Evolutionary conservation across 805 yeast species (phyloP).

Genomic region (Cyberlindnera saturnus): DNA sequence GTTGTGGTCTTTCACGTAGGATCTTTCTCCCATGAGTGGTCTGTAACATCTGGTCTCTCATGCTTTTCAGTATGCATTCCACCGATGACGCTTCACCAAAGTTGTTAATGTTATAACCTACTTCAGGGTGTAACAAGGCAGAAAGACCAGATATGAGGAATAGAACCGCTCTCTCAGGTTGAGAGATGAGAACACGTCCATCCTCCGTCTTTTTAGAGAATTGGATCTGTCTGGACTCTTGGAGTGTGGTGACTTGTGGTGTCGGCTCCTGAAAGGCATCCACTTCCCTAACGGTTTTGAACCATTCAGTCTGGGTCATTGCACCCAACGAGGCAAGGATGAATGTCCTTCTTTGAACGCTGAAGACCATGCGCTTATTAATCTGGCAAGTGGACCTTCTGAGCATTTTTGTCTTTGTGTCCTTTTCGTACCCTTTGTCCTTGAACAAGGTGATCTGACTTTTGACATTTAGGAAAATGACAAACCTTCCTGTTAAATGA

Average conservation of each 20-base stretch:
- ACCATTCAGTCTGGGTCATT: slow-evolving; percentile 19
- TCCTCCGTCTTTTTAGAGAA: slow-evolving; percentile 40
- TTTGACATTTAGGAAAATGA: too few species aligned
- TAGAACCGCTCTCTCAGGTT: slow-evolving; percentile 56
- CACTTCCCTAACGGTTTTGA: slow-evolving; percentile 49
- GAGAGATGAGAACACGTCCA: slow-evolving; percentile 72
- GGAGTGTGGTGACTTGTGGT: slow-evolving; percentile 1
- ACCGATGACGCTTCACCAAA: slow-evolving; percentile 89
- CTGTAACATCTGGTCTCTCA: slow-evolving; percentile 69
- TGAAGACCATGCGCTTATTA: too few species aligned
- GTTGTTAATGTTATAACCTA: slow-evolving; percentile 70
- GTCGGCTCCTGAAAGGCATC: slow-evolving; percentile 43
- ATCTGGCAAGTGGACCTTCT: neutral
- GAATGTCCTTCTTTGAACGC: slow-evolving; percentile 5
- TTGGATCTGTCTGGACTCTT: slow-evolving; percentile 8
- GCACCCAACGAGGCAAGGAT: slow-evolving; percentile 16
- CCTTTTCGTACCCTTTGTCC: neutral
- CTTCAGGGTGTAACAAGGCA: slow-evolving; percentile 69
- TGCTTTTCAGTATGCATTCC: slow-evolving; percentile 51
- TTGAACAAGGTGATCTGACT: too few species aligned
- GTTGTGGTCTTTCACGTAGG: slow-evolving; percentile 73
- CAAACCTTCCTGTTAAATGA: too few species aligned
- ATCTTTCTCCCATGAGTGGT: slow-evolving; percentile 75
- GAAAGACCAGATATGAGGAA: slow-evolving; percentile 72
- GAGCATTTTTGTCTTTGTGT: neutral